Evolutionary conservation across 2,329 filamentous ascomycete genomes (phyloP), one percentile per base, ranked within the genome.

Genomic region (Microsporum ferrugineum): DNA sequence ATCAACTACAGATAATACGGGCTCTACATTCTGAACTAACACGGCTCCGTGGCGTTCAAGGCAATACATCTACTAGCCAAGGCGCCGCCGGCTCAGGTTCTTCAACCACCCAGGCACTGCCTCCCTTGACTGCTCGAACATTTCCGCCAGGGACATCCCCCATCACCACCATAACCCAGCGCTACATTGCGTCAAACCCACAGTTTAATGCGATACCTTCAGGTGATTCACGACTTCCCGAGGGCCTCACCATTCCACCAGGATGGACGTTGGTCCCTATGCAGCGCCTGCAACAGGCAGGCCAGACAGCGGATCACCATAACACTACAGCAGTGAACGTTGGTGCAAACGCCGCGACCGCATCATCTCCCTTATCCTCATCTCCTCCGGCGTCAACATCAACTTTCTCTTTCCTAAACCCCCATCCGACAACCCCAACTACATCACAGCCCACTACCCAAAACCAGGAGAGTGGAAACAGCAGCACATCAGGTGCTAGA

Each of bases 1-100:
- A 86, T 38, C 88, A 94, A 70, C 71, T 91, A 3, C 80, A 84
- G 56, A 75, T 83, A n/a, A 76, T 91, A n/a, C 81, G 86, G 59
- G 75, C 84, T 14, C 77, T 94, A 63, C 82, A 88, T 63, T 75
- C 76, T 23, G 89, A 94, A 70, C 72, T 94, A 57, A 77, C 82
- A 38, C 81, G 86, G 63, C 76, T 91, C 60, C 84, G 87, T 29
- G 78, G 77, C 63, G 65, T 75, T 43, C 80, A 81, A 60, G 65
- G 66, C 29, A 69, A 68, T 60, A 29, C 68, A 3, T 45, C 60
- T 7, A 41, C 56, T 43, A 60, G 41, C 2, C 57, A 33, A 31
- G 29, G 29, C 7, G 29, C 58, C 14, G 29, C 58, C 17, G 29
- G 45, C 36, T 33, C 31, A n/a, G 23, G 38, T 6, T 8, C 56